These are phyloP conservation scores for Phialophora tarda DNA, from an alignment of 2,329 filamentous ascomycete genomes.

Conservation along the genomic window DNA sequence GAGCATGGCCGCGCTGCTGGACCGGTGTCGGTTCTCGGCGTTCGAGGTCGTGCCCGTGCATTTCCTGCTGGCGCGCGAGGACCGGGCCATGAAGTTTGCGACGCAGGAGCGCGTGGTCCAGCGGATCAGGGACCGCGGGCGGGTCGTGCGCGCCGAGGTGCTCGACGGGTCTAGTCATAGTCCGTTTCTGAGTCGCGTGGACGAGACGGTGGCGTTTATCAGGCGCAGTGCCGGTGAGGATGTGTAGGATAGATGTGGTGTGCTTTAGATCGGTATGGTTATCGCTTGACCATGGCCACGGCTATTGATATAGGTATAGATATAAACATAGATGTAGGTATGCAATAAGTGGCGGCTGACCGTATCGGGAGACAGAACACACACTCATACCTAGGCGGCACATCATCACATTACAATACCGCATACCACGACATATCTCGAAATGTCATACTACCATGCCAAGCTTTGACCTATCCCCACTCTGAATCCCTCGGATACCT, in stretches of 20 bases:
- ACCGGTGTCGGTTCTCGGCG: slow-evolving; percentile 11
- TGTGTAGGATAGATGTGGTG: not conserved
- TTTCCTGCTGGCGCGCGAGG: slow-evolving; percentile 14
- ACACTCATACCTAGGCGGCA: too few relatives aligned
- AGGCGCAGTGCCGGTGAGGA: slow-evolving; percentile 26
- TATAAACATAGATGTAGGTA: too few relatives aligned
- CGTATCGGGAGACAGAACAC: too few relatives aligned
- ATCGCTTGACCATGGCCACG: too few relatives aligned
- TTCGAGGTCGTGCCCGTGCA: slow-evolving; percentile 20
- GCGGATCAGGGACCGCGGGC: not conserved
- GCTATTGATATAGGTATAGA: too few relatives aligned
- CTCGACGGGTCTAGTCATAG: slow-evolving; percentile 16
- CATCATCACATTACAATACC: too few relatives aligned
- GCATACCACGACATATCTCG: too few relatives aligned
- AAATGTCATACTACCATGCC: too few relatives aligned
- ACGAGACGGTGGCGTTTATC: slow-evolving; percentile 25
- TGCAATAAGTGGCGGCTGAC: too few relatives aligned
- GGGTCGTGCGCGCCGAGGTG: slow-evolving; percentile 13
- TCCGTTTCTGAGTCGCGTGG: slow-evolving; percentile 21
- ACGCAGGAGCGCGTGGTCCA: slow-evolving; percentile 20
- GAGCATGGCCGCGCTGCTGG: slow-evolving; percentile 11
- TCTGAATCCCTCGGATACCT: too few relatives aligned
- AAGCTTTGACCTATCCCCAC: too few relatives aligned
- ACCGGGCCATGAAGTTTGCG: slow-evolving; percentile 11
- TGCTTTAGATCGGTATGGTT: not conserved